phyloP scores from a whole-genome alignment of 805 yeast genomes.

The Kregervanrija delftensis region DNA sequence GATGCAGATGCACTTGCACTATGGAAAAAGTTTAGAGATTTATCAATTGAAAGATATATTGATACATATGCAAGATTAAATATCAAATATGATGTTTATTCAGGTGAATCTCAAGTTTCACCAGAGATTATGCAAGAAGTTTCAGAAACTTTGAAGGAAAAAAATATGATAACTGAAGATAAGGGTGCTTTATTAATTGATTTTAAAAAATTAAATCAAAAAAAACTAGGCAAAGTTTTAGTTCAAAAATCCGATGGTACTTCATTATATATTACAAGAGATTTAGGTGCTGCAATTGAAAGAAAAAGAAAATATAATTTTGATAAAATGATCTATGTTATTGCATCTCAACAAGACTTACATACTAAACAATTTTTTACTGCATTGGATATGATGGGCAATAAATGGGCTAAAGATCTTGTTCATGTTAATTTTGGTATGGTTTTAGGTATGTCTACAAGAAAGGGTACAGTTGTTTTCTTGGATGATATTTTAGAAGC shows the following conservation, averaged over 20 bases:
- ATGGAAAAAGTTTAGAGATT: slow-evolving; percentile 87
- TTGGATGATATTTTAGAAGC: slow-evolving; percentile 89
- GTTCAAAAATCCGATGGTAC: slow-evolving; percentile 96
- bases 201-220: slow-evolving; percentile 66
- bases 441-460: slow-evolving; percentile 98
- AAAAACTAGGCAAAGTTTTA: slow-evolving; percentile 87
- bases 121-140: slow-evolving; percentile 64
- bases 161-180: slow-evolving; percentile 73
- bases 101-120: slow-evolving; percentile 94
- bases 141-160: slow-evolving; percentile 53
- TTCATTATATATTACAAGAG: slow-evolving; percentile 88
- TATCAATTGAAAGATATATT: slow-evolving; percentile 80
- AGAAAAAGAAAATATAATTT: slow-evolving; percentile 80
- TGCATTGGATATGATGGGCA: slow-evolving; percentile 84
- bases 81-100: slow-evolving; percentile 79
- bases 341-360: slow-evolving; percentile 94
- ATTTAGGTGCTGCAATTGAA: slow-evolving; percentile 91
- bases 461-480: slow-evolving; percentile 98
- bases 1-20: slow-evolving; percentile 69
- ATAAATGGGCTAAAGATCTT: slow-evolving; percentile 72
- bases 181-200: slow-evolving; percentile 89
- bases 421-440: slow-evolving; percentile 91
- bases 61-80: slow-evolving; percentile 88
- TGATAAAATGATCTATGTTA: slow-evolving; percentile 93
- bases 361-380: slow-evolving; percentile 92